Percentiles rank a stretch among this genome's conserved stretches.
Conservation (phyloP, 208 protist genomes). For the Borovskyia barvae region DNA sequence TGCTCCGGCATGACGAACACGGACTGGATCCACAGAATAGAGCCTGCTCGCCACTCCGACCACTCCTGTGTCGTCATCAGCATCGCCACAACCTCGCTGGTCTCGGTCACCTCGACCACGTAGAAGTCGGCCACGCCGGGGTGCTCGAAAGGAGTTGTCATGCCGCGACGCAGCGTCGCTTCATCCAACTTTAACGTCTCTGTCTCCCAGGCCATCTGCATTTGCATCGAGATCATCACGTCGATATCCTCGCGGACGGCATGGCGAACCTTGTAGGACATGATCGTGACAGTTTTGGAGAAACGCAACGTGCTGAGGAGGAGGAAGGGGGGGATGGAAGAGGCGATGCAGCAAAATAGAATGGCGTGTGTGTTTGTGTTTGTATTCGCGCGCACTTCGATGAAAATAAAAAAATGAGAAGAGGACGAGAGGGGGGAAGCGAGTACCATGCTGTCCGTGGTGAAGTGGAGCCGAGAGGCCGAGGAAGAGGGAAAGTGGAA, state of each 20-base stretch:
- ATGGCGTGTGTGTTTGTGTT: conserved; percentile 10
- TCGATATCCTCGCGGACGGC: conserved; percentile 34
- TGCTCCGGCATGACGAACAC: conserved; percentile 45
- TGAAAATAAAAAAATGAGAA: not conserved
- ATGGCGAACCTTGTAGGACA: conserved; percentile 22
- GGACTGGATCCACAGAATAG: conserved; percentile 71
- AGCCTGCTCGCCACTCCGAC: conserved; percentile 64
- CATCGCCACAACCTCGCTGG: conserved; percentile 40
- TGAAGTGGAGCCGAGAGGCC: too few species aligned
- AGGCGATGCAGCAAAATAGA: conserved; percentile 15
- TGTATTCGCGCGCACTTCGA: not conserved
- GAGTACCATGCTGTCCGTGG: too few species aligned
- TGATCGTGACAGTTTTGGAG: not conserved
- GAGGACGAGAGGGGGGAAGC: too few species aligned
- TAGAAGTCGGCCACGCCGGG: conserved; percentile 43
- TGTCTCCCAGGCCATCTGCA: conserved; percentile 57
- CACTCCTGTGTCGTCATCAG: conserved; percentile 72
- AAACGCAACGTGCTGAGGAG: not conserved
- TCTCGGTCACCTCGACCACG: conserved; percentile 39
- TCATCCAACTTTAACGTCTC: conserved; percentile 46
- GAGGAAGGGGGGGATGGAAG: not conserved
- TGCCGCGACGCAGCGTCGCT: conserved; percentile 34
- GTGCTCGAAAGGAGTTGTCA: conserved; percentile 37
- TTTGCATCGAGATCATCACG: conserved; percentile 48
- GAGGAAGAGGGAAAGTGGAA: too few species aligned